Evolutionary conservation across 2,329 filamentous ascomycete species (phyloP).

Genomic region (Fusarium continuum): DNA sequence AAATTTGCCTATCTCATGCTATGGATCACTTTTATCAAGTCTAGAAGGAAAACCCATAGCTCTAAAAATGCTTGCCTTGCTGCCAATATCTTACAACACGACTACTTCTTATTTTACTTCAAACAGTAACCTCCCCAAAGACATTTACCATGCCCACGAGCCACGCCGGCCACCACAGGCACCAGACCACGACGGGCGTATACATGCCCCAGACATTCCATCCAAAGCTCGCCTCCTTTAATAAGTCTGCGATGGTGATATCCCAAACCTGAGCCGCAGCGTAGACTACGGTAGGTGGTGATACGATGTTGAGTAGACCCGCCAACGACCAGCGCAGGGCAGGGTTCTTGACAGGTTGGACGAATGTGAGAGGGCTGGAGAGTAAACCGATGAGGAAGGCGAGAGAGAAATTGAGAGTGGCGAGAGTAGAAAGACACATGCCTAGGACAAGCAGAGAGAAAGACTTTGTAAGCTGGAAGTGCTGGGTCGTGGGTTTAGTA

Average conservation of each 20-base stretch:
- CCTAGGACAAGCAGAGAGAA: constrained; percentile 93
- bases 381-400: constrained; percentile 85
- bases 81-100: not conserved
- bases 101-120: not conserved
- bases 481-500: constrained; percentile 68
- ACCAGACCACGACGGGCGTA: constrained; percentile 90
- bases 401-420: constrained; percentile 94
- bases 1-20: constrained; percentile 15
- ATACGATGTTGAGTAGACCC: constrained; percentile 65
- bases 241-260: constrained; percentile 62
- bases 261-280: constrained; percentile 55
- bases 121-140: constrained; percentile 51
- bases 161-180: constrained; percentile 96
- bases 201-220: constrained; percentile 93
- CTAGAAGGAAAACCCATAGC: not conserved
- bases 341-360: constrained; percentile 58
- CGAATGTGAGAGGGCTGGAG: constrained; percentile 81
- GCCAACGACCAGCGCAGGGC: constrained; percentile 55
- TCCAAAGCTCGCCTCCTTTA: constrained; percentile 81
- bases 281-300: constrained; percentile 67
- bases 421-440: constrained; percentile 89
- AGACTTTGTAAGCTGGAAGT: constrained; percentile 82
- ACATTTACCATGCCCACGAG: constrained; percentile 69
- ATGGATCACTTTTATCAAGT: not conserved
- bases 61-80: not conserved